Evolutionary conservation across 768 basidiomycete genomes (phyloP).

Genomic region (Serendipita sp.): DNA sequence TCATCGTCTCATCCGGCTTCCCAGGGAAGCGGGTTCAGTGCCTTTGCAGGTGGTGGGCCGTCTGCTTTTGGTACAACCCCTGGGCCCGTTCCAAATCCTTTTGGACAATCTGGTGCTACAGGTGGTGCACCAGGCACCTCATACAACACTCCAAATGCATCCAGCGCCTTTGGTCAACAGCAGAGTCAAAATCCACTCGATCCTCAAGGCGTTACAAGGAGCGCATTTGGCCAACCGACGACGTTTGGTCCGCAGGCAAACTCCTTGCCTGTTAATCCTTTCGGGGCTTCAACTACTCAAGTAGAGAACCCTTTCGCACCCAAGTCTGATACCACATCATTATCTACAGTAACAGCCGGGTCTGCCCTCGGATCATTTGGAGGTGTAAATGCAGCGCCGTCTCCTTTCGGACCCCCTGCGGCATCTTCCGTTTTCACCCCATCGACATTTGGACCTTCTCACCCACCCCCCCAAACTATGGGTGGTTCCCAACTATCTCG

Average conservation of each 20-base stretch:
- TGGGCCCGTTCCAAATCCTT: constrained; percentile 13
- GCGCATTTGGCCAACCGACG: constrained; percentile 22
- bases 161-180: background rate
- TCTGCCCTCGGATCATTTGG: constrained; percentile 5
- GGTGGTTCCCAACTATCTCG: constrained; percentile 18
- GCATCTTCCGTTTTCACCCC: constrained; percentile 12
- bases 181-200: background rate
- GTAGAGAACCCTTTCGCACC: background rate
- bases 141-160: background rate
- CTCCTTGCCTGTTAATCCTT: background rate
- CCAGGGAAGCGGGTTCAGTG: background rate
- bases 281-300: background rate
- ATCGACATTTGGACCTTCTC: constrained; percentile 26
- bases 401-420: background rate
- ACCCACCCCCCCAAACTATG: constrained; percentile 18
- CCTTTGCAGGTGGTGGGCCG: constrained; percentile 10
- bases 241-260: background rate
- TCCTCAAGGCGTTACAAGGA: constrained; percentile 7
- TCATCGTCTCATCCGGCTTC: background rate
- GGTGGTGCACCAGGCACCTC: background rate
- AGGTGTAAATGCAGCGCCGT: background rate
- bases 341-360: background rate
- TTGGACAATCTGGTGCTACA: constrained; percentile 25
- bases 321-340: background rate
- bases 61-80: constrained; percentile 15